Base-by-base conservation (phyloP, 2,329 filamentous ascomycete species). In the Nemania bipapillata region DNA sequence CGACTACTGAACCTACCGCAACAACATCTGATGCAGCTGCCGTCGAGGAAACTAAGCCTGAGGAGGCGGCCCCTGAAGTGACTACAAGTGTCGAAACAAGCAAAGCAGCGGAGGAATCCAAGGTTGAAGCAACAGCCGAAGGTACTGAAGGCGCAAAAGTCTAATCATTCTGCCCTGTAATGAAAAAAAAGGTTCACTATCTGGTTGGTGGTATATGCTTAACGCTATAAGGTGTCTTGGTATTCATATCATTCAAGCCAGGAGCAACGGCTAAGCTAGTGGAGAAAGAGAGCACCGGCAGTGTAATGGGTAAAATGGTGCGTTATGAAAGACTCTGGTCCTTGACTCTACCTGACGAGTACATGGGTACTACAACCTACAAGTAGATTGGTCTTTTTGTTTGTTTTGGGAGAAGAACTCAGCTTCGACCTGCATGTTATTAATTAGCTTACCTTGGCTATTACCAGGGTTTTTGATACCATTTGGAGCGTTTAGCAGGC, bases 401-500 rank as follows among this genome's bases (percentile, higher is more conserved):
- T 55, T 52, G 49, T n/a, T 37, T 50, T 57, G 30, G 26, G 56
- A 20, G 24, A 32, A 58, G 4, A 20, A 15, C 5, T 47, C 9
- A 12, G 53, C 53, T 49, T 63, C 20, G 7, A 30, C 32, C 22
- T 49, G 26, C 40, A 24, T 49, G 47, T 55, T 65, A 52, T 49
- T 40, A 35, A 24, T 68, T 59, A 47, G 11, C 26, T 56, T 50
- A 52, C 35, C 52, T 58, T 45, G 22, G 53, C 32, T 66, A 26
- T 62, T 58, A 32, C 22, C 17, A 24, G 54, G 35, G 47, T 40
- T 60, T 56, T 59, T 66, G 63, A 69, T 69, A 69, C 67, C 67
- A 66, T 69, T 69, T 69, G 58, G 24, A 55, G 63, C 58, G 40
- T 63, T 69, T 52, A 32, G 22, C 26, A 32, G 59, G 22, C 47